Base-by-base conservation (phyloP, 306 rosid genomes). In the Arachis stenosperma region DNA sequence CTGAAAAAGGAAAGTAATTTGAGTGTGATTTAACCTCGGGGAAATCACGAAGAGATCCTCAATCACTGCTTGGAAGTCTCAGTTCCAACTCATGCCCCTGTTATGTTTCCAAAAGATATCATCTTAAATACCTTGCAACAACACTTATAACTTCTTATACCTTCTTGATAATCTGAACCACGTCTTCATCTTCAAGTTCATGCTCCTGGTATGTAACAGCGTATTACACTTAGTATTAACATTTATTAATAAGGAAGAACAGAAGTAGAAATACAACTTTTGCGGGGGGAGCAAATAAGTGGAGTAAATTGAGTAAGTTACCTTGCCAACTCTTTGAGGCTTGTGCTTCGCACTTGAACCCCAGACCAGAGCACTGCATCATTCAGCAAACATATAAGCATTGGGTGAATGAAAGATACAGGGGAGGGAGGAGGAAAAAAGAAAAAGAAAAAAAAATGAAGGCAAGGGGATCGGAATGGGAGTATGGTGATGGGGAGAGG, bases 301-400 rank as follows among this genome's bases (percentile, higher is more conserved):
- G 65, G 8, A 75, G 40, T 65, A 7, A 5, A 12, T 48, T 8
- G 9, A 70, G 69, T 61, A 78, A 10, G 69, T 54, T 47, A 90
- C 96, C 98, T 87, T 95, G 84, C 98, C 99, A 56, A 95, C 99
- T 81, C 96, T 92, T 74, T 94, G 99, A 50, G 99, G 97, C 85
- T 94, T 91, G 89, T 94, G 99, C 57, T 91, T 94, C 40, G 78
- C 99, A 8, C 99, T 94, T 22, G 96, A 94, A 41, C 99, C 99
- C 96, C 97, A 90, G 69, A 94, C 98, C 83, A 94, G 77, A 63
- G 99, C 96, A 87, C 99, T 89, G 91, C 67, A 83, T 67, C 57
- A 76, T 73, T 66, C 37, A 52, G 64, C 40, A 73, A 77, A 54
- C 52, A 71, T 69, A 43, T 69, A 43, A 79, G 70, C 78, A 69